phyloP scores from a whole-genome alignment of 768 basidiomycete genomes.

The Suillus sp. region DNA sequence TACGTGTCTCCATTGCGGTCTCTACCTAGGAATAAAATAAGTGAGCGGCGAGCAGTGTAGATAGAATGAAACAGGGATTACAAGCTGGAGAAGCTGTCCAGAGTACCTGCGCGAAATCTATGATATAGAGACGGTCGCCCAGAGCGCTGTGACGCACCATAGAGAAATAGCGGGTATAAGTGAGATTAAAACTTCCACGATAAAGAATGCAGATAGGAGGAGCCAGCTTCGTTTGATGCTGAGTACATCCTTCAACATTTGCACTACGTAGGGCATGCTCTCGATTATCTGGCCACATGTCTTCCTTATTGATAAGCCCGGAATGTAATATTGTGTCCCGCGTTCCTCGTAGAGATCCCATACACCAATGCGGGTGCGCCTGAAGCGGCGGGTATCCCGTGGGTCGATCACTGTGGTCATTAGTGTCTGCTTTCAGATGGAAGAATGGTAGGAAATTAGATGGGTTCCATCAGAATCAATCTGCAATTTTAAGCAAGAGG shows the following conservation, averaged over 20 bases:
- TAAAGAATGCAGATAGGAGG: conserved; percentile 48
- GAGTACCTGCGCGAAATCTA: no score
- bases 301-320: conserved; percentile 48
- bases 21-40: no score
- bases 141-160: conserved; percentile 43
- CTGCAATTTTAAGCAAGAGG: no score
- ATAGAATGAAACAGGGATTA: no score
- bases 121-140: background rate
- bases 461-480: no score
- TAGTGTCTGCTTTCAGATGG: no score
- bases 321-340: conserved; percentile 36
- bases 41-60: no score
- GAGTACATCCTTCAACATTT: conserved; percentile 62
- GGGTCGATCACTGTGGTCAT: no score
- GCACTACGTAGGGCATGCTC: conserved; percentile 61
- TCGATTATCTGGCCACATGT: conserved; percentile 47
- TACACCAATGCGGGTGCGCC: conserved; percentile 53
- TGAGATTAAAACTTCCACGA: conserved; percentile 44
- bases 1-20: no score
- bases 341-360: conserved; percentile 75
- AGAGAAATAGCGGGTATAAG: conserved; percentile 64
- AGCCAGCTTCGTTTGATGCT: conserved; percentile 53
- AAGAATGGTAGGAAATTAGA: no score
- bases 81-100: no score
- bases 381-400: background rate